Base-by-base conservation (phyloP, 495 filamentous ascomycete species). In the Emericellopsis terricola region DNA sequence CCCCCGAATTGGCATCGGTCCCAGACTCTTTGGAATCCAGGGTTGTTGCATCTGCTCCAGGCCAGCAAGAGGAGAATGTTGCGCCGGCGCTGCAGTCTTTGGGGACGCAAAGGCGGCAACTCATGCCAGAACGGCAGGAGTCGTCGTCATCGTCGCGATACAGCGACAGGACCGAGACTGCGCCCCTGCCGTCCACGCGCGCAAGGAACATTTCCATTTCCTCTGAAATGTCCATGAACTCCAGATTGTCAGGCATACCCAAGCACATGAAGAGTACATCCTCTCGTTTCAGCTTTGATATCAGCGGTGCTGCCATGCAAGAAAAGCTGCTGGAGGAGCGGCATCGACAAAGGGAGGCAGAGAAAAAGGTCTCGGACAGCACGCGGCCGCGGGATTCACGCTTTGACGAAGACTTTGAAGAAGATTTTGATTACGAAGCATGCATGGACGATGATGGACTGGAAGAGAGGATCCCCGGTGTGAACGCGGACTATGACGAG, bases 281-380 rank as follows among this genome's bases (percentile, higher is more conserved):
- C 0, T 91, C 82, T 2, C 63, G 85, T 8, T 93, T 94, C 43
- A 91, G 83, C 47, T 94, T 94, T 45, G 84, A 94, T 45, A 81
- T 93, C 67, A 71, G 77, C n/a, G 83, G 80, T 20, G 73, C 81
- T 10, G 74, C 78, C 4, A 68, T 68, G 8, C 75, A 92, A 49
- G 85, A 94, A 50, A 76, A 75, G 46, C 46, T 86, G 2, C 52
- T 94, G 11, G 85, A 94, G 56, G 84, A 93, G 47, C 73, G 81
- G 26, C 79, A 89, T 42, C 74, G 80, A 34, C 69, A 78, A 37
- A 75, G 78, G 33, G 75, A 76, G 23, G 58, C 66, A 19, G 66
- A 68, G 31, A 68, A 62, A 47, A 57, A 62, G 30, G 46, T 45
- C 8, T 43, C 57, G 15, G 47, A 52, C 9, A 23, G 35, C 29